phyloP scores from a whole-genome alignment of 1,284 basidiomycete species.

The Ganoderma multipileum region DNA sequence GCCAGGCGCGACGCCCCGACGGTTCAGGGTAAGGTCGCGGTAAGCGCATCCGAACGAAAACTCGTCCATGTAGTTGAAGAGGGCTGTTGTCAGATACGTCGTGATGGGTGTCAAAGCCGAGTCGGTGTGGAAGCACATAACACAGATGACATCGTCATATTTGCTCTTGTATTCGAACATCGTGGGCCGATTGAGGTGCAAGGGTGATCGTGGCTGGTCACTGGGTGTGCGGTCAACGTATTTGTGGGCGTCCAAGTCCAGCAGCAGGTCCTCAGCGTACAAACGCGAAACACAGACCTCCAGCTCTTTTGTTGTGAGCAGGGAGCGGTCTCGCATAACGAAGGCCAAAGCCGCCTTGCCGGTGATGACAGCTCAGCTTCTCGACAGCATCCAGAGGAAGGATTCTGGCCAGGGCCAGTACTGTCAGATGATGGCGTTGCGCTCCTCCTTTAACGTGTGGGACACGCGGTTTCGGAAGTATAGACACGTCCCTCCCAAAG shows the following conservation, averaged over 20 bases:
- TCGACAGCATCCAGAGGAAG: background rate
- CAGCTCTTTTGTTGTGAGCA: background rate
- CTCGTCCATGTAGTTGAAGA: background rate
- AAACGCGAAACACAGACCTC: background rate
- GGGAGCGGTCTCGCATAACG: background rate
- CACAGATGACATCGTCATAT: background rate
- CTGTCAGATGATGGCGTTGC: background rate
- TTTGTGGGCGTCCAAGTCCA: background rate
- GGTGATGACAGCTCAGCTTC: background rate
- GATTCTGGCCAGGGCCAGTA: background rate
- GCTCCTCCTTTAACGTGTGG: background rate
- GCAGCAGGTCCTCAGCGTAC: background rate
- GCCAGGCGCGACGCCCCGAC: background rate
- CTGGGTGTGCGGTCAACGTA: background rate
- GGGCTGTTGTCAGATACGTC: background rate
- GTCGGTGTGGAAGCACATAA: background rate
- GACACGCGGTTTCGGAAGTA: background rate
- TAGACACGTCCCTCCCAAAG: background rate
- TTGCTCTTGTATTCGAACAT: background rate
- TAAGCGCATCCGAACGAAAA: background rate
- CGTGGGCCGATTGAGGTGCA: background rate
- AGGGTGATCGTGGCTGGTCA: background rate
- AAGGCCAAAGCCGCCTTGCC: background rate
- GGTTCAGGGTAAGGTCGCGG: background rate
- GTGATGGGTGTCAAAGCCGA: background rate